Conservation (phyloP, 2,329 filamentous ascomycete species). For the Triangularia verruculosa region DNA sequence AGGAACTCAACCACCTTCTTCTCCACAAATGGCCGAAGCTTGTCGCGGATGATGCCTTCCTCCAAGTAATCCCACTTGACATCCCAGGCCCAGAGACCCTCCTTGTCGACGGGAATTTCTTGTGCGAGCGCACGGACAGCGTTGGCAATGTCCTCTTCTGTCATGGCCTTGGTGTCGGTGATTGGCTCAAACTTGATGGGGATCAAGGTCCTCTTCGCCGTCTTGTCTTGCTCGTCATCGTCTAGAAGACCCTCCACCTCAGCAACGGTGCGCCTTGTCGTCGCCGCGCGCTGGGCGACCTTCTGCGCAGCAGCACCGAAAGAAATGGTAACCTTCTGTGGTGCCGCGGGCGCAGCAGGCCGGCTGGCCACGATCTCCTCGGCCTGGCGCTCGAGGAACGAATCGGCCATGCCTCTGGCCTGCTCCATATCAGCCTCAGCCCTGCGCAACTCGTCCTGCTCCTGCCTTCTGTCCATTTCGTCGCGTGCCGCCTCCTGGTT, state of each 20-base stretch:
- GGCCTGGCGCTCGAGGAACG: conserved; percentile 82
- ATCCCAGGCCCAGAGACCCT: conserved; percentile 86
- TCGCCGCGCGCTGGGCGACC: conserved; percentile 52
- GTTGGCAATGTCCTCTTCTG: conserved; percentile 82
- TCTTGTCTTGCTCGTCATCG: conserved; percentile 81
- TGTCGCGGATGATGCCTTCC: conserved; percentile 74
- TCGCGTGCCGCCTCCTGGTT: conserved; percentile 73
- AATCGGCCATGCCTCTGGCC: conserved; percentile 80
- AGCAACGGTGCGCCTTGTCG: conserved; percentile 74
- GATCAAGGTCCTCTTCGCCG: conserved; percentile 70
- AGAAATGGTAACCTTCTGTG: conserved; percentile 86
- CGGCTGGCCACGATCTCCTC: conserved; percentile 62
- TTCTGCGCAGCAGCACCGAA: conserved; percentile 84
- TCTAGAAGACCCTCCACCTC: conserved; percentile 94
- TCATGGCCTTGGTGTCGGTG: conserved; percentile 63
- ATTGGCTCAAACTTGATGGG: conserved; percentile 78
- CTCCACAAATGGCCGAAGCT: conserved; percentile 91
- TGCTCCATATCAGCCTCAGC: conserved; percentile 71
- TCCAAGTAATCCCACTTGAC: conserved; percentile 92
- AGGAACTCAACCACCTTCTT: conserved; percentile 98
- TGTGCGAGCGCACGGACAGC: conserved; percentile 78
- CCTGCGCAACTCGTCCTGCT: conserved; percentile 70
- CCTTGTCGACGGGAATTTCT: conserved; percentile 84
- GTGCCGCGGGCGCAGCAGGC: conserved; percentile 45
- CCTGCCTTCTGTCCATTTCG: conserved; percentile 75